Base-by-base conservation (phyloP, 2,329 filamentous ascomycete species). In the Acarospora socialis region DNA sequence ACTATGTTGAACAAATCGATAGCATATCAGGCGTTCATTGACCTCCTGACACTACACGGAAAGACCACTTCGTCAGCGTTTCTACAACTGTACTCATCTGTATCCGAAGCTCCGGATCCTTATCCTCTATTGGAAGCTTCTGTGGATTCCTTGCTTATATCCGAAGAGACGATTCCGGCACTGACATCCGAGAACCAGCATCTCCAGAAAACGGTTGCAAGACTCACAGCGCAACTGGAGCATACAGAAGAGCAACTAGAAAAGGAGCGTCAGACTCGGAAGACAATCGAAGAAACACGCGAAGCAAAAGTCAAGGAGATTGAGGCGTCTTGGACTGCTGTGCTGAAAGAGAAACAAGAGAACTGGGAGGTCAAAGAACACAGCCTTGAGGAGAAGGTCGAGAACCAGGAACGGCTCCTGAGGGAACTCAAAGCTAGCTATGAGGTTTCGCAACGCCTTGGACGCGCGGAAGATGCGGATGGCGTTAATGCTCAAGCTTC, bases 21-120 rank as follows among this genome's bases (percentile, higher is more conserved):
- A 87, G 84, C 86, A 30, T 98, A 98, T 62, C 90, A 98, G 59
- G 80, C 78, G 32, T 98, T 95, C 51, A 94, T 98, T 54, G 90
- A 98, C 52, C 75, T 93, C 36, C 68, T 98, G 39, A 92, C 90
- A 13, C 94, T 87, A 54, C 87, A 95, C 55, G 90, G 84, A 45
- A 98, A 98, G 57, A 73, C 82, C 4, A 82, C 90, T 33, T 92
- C 92, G 46, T 86, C 84, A 10, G 79, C 86, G 5, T 98, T 98
- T 51, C 65, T 98, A 40, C 82, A 92, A 48, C 67, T 90, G 17
- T 98, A 98, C 54, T 90, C 84, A 4, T 81, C 84, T 3, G 65
- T 98, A 19, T 93, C 87, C 32, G 92, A 98, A 61, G 90, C 82
- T 1, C 90, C 90, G 10, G 90, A 98, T 53, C 90, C 90, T 23